phyloP scores from a whole-genome alignment of 352 stramenopile genomes.

The Phytopythium aichiense region DNA sequence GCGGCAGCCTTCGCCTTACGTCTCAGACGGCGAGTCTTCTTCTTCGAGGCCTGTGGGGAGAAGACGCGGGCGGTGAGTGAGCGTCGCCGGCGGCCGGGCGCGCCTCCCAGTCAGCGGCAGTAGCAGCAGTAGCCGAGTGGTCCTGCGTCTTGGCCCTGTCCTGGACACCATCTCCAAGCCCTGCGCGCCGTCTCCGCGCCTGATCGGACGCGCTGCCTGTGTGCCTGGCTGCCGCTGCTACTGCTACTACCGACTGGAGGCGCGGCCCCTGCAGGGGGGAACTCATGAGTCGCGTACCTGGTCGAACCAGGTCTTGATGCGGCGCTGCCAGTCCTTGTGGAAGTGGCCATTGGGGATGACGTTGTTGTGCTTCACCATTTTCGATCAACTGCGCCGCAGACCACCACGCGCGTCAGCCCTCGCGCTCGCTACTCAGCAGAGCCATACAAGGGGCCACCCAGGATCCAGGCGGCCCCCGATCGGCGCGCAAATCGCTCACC shows the following conservation, averaged over 20 bases:
- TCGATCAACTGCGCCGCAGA: slow-evolving; percentile 46
- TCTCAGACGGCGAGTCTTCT: slow-evolving; percentile 93
- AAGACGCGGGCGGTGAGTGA: not conserved
- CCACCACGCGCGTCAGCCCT: slow-evolving; percentile 3
- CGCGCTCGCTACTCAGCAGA: not conserved
- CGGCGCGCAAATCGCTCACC: slow-evolving; percentile 31
- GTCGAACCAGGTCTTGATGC: slow-evolving; percentile 97
- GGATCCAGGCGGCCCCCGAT: too few relatives aligned
- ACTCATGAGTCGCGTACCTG: slow-evolving; percentile 60
- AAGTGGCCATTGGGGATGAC: slow-evolving; percentile 99
- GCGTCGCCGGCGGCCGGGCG: not conserved
- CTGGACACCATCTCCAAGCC: too few relatives aligned
- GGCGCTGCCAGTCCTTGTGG: slow-evolving; percentile 99
- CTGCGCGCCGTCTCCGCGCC: too few relatives aligned
- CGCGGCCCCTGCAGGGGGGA: not conserved
- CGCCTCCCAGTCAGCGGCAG: not conserved
- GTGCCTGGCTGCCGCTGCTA: not conserved
- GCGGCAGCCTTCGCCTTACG: slow-evolving; percentile 97
- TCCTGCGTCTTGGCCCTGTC: too few relatives aligned
- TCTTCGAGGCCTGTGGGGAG: slow-evolving; percentile 93
- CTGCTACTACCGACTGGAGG: not conserved
- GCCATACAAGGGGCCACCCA: not conserved
- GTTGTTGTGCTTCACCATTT: slow-evolving; percentile 99
- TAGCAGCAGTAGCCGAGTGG: not conserved
- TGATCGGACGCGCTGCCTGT: not conserved